Base-by-base conservation (phyloP, 768 basidiomycete genomes). In the Russula vinacea region DNA sequence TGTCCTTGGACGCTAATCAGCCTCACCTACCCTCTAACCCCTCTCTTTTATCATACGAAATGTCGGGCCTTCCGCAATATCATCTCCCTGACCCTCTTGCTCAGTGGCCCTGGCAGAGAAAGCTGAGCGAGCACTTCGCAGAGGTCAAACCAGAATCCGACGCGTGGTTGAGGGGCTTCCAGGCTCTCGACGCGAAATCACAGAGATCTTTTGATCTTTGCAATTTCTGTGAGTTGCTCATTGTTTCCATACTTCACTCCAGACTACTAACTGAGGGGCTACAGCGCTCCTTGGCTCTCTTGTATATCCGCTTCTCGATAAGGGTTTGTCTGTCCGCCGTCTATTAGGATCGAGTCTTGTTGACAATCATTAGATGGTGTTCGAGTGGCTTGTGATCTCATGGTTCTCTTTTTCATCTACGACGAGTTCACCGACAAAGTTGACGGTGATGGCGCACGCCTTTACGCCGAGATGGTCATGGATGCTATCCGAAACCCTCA, bases 91-190 rank as follows among this genome's bases (percentile, higher is more conserved):
- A 78, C 22, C 76, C 75, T 5, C 73, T 82, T 45, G 65, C 65
- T 32, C 68, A 70, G 24, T 82, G 80, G 81, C 80, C 80, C 13
- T 82, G 78, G 79, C 69, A 68, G 8, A 76, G 80, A 8, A 63
- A 56, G 42, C 68, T 81, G 45, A 81, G 78, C 62, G 74, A 76
- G 3, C 65, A 75, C 60, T 80, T 79, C 54, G 61, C 61, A 3
- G 68, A 73, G 17, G 71, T 70, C 64, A 77, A 77, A 45, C 66
- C 66, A 5, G 76, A 76, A 56, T 77, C 78, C 1, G 66, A 73
- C 5, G 72, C 67, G 1, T 81, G 79, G 80, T 69, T 73, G 54
- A 71, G 74, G 40, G 61, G 66, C 16, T 80, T 78, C 70, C 71
- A 73, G 3, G 75, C 78, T 8, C 78, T 81, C 64, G 68, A 66